Conservation (phyloP, 805 yeast species). For the Saccharomycopsis sp. region DNA sequence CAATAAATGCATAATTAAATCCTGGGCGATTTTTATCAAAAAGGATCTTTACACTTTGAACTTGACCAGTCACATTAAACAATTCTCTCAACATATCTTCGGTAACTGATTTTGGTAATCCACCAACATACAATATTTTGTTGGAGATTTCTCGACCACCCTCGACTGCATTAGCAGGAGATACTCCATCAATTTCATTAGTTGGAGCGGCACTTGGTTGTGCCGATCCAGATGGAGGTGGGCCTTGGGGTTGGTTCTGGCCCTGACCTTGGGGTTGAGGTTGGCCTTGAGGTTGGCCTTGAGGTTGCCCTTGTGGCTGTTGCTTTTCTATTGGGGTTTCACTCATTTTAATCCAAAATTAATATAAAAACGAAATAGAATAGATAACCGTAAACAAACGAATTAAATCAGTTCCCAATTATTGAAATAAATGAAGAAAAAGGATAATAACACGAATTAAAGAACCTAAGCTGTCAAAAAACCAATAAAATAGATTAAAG, state of each 20-base stretch:
- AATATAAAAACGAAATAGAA: not conserved
- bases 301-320: conserved; percentile 15
- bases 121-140: conserved; percentile 71
- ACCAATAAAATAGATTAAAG: conserved; percentile 1
- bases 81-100: conserved; percentile 58
- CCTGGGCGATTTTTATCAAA: conserved; percentile 70
- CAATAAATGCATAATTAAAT: conserved; percentile 79
- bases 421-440: no score
- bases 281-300: conserved; percentile 8
- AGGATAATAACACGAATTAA: no score
- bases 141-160: conserved; percentile 80
- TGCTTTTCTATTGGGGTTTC: conserved; percentile 1
- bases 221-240: conserved; percentile 1
- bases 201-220: conserved; percentile 6
- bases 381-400: not conserved
- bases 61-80: conserved; percentile 54
- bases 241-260: conserved; percentile 1
- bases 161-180: conserved; percentile 63
- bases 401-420: no score
- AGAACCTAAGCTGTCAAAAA: no score
- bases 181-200: conserved; percentile 26
- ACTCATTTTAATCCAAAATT: conserved; percentile 1
- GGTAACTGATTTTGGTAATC: conserved; percentile 54
- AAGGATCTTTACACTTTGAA: conserved; percentile 60
- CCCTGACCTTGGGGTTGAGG: conserved; percentile 5